A percentile compares a stretch with the other conserved stretches of the same genome.
These are phyloP conservation scores for Monosporascus sp. DNA, from an alignment of 2,329 filamentous ascomycete genomes.

Conservation along the genomic window DNA sequence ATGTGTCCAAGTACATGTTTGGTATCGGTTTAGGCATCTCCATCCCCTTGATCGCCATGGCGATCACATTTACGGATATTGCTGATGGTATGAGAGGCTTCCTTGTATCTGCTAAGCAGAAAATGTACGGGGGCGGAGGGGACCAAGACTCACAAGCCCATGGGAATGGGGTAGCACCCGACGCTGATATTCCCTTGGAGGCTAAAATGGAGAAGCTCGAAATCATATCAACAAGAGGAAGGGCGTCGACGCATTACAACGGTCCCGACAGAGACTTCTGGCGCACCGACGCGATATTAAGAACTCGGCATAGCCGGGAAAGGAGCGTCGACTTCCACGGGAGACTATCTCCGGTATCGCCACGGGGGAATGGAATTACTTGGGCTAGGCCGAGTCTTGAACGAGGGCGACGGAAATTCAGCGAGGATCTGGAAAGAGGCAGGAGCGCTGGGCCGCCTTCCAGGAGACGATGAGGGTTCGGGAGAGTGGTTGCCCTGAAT, in stretches of 20 bases:
- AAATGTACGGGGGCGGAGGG: neutral
- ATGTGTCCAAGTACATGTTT: constrained; percentile 51
- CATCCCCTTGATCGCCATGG: constrained; percentile 32
- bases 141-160: neutral
- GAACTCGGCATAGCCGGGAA: neutral
- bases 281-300: neutral
- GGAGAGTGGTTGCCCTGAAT: no score
- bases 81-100: constrained; percentile 13
- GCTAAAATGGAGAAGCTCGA: no score
- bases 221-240: no score
- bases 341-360: neutral
- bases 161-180: no score
- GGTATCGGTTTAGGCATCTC: constrained; percentile 36
- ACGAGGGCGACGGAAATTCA: neutral
- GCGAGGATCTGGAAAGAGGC: constrained; percentile 13
- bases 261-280: no score
- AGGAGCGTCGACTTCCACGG: neutral
- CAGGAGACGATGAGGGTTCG: no score
- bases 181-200: no score
- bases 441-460: neutral
- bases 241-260: no score
- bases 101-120: neutral
- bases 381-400: constrained; percentile 5
- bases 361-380: neutral
- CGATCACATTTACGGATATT: constrained; percentile 33